Conservation (phyloP, 2,329 filamentous ascomycete genomes). For the Exserohilum rostratum region DNA sequence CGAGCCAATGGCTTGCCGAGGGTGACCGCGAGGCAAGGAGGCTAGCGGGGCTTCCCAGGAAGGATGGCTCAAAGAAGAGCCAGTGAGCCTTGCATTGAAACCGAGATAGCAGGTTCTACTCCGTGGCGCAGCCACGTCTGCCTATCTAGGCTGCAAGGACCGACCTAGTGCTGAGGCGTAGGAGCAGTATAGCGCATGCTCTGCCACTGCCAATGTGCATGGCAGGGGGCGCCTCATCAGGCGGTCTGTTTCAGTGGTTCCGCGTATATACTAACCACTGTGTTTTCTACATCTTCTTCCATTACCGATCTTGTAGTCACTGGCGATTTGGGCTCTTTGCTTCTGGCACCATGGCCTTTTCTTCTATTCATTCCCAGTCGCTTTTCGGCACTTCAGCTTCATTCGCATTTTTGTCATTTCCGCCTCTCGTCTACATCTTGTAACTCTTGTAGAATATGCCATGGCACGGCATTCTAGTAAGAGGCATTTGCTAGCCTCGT, state of each 20-base stretch:
- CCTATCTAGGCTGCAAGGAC: neutral
- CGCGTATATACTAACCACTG: neutral
- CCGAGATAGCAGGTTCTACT: neutral
- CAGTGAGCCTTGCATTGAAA: constrained; percentile 17
- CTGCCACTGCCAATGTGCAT: neutral
- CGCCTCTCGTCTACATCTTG: neutral
- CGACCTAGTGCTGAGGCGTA: neutral
- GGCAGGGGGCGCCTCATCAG: neutral
- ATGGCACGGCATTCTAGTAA: neutral
- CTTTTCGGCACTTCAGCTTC: neutral
- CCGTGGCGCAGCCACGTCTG: neutral
- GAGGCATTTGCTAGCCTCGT: neutral
- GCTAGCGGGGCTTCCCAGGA: constrained; percentile 48
- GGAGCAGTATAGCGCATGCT: neutral
- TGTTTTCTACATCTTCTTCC: constrained; percentile 1
- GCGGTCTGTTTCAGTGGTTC: neutral
- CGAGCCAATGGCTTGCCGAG: constrained; percentile 88
- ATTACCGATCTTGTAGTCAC: constrained; percentile 11
- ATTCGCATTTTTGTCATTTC: neutral
- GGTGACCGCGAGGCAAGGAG: constrained; percentile 75
- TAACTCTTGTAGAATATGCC: neutral
- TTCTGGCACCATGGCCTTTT: neutral
- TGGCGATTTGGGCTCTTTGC: constrained; percentile 5
- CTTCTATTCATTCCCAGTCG: neutral
- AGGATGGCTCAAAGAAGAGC: constrained; percentile 29